These are phyloP conservation scores for Hanseniaspora gamundiae DNA, from an alignment of 1,139 yeast genomes.

Conservation along the genomic window DNA sequence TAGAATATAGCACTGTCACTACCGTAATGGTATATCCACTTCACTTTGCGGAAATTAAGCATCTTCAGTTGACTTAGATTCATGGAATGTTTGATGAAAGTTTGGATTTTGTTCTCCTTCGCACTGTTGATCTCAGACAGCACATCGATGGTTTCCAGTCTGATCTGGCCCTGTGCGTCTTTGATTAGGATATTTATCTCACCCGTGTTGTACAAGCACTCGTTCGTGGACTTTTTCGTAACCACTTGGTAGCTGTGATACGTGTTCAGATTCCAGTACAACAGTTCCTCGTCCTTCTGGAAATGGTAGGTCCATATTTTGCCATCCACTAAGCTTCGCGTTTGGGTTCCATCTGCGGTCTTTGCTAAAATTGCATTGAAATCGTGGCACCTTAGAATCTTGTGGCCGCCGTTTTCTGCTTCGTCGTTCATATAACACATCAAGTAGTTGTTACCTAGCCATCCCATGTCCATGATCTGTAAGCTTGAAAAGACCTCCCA, in stretches of 20 bases:
- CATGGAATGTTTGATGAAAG: conserved; percentile 5
- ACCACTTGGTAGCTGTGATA: conserved; percentile 1
- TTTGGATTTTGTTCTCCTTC: not conserved
- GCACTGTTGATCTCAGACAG: not conserved
- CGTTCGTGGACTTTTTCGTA: not conserved
- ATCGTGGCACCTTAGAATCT: conserved; percentile 5
- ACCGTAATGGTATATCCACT: conserved; percentile 15
- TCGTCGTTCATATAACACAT: conserved; percentile 18
- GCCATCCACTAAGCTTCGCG: conserved; percentile 3
- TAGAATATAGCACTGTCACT: conserved; percentile 18
- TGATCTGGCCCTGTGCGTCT: not conserved
- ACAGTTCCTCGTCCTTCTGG: conserved; percentile 2
- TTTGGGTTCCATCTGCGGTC: not conserved
- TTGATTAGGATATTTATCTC: conserved; percentile 5
- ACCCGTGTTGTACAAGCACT: conserved; percentile 4
- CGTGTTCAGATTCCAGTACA: conserved; percentile 6
- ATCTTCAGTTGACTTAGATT: not conserved
- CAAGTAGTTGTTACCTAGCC: conserved; percentile 23
- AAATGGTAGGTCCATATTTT: conserved; percentile 7
- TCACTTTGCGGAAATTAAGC: conserved; percentile 3
- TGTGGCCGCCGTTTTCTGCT: conserved; percentile 10
- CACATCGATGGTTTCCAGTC: conserved; percentile 6
- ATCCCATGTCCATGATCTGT: conserved; percentile 17
- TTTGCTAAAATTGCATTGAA: not conserved
- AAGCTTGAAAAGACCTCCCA: conserved; percentile 13